Conservation (phyloP, 805 yeast species). For the Starmerella gropengiesseri region DNA sequence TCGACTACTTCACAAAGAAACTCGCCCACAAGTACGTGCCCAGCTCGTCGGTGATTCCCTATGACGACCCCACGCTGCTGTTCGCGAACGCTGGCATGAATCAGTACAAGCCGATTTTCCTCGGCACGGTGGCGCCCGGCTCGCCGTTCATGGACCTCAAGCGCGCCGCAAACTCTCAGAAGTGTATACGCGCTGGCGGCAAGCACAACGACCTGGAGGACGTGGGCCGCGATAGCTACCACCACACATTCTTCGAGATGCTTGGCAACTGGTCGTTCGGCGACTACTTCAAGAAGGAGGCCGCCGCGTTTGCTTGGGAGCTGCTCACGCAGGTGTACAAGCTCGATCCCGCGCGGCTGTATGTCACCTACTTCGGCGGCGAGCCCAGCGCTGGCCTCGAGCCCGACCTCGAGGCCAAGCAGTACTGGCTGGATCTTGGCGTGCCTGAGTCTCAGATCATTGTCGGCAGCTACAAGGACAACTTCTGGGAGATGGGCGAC, state of each 20-base stretch:
- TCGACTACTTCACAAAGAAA: constrained; percentile 60
- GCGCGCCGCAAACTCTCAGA: constrained; percentile 91
- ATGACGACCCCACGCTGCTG: constrained; percentile 91
- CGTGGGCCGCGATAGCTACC: constrained; percentile 95
- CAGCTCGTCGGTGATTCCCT: constrained; percentile 91
- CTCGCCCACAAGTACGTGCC: constrained; percentile 72
- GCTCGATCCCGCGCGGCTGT: constrained; percentile 64
- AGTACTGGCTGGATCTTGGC: constrained; percentile 77
- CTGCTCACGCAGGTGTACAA: constrained; percentile 77
- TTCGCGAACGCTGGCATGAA: constrained; percentile 99
- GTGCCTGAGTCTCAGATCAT: constrained; percentile 84
- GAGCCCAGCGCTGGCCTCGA: constrained; percentile 69
- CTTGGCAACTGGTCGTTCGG: constrained; percentile 99
- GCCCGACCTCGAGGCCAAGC: constrained; percentile 89
- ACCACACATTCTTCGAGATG: constrained; percentile 98
- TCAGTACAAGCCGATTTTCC: constrained; percentile 93
- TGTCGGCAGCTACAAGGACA: constrained; percentile 83
- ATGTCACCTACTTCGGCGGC: constrained; percentile 96
- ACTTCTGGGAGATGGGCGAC: constrained; percentile 99
- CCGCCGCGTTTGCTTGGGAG: constrained; percentile 83
- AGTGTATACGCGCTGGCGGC: constrained; percentile 99
- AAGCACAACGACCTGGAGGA: constrained; percentile 94
- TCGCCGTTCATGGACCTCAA: constrained; percentile 74
- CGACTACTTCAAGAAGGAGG: constrained; percentile 94
- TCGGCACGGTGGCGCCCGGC: constrained; percentile 94